Conservation (phyloP, 345 rosid species). For the Brassica rapa region DNA sequence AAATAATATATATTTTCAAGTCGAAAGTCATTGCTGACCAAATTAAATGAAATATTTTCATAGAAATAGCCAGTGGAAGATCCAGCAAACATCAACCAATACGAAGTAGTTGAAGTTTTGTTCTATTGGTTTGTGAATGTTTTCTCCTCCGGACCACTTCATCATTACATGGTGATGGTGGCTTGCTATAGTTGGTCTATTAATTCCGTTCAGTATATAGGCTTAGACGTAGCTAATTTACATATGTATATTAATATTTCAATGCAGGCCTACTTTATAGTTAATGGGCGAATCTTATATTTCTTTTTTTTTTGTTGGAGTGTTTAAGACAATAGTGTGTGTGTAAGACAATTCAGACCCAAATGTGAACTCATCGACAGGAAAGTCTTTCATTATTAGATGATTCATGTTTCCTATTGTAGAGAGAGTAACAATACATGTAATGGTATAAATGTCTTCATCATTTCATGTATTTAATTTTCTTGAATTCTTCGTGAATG, state of each 20-base stretch:
- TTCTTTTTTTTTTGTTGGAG: not conserved
- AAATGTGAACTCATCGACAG: constrained; percentile 21
- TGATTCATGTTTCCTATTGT: constrained; percentile 21
- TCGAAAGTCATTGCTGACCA: not conserved
- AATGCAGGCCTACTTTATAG: constrained; percentile 30
- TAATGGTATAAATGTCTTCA: constrained; percentile 4
- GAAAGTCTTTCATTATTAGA: constrained; percentile 37
- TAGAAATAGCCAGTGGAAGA: constrained; percentile 10
- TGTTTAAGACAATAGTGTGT: constrained; percentile 9
- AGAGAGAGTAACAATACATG: constrained; percentile 30
- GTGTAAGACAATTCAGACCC: constrained; percentile 27
- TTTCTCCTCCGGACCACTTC: constrained; percentile 23
- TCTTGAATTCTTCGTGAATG: not conserved
- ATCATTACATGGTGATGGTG: constrained; percentile 11
- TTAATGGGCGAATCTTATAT: constrained; percentile 21
- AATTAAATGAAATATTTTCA: not conserved
- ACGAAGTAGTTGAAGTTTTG: constrained; percentile 1
- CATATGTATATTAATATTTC: not conserved
- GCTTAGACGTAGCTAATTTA: constrained; percentile 11
- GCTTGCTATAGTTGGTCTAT: constrained; percentile 11
- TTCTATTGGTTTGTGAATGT: constrained; percentile 13
- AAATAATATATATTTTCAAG: not conserved
- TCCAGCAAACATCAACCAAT: constrained; percentile 15
- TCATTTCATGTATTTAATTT: constrained; percentile 5
- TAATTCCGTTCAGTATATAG: constrained; percentile 11